phyloP scores from a whole-genome alignment of 2,329 filamentous ascomycete species.

The Ceratocystis destructans region DNA sequence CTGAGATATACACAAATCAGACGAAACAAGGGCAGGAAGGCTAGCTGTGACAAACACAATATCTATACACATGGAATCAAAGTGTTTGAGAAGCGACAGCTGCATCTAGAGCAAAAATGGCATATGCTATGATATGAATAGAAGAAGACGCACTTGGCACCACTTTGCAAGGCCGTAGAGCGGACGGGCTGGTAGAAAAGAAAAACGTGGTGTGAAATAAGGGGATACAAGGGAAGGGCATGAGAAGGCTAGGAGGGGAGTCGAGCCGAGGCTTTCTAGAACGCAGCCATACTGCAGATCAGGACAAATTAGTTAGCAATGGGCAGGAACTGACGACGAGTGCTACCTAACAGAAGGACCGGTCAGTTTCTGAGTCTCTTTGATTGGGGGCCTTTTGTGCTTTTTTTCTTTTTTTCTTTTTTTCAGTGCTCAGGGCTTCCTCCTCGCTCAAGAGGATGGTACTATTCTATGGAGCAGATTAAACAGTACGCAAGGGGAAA shows the following conservation, averaged over 20 bases:
- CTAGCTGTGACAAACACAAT: neutral
- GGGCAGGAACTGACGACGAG: neutral
- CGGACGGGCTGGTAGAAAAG: too few relatives aligned
- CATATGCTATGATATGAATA: neutral
- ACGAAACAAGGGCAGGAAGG: neutral
- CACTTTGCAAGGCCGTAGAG: too few relatives aligned
- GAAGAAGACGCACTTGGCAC: neutral
- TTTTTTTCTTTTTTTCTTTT: too few relatives aligned
- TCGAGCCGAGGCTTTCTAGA: neutral
- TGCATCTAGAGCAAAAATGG: neutral
- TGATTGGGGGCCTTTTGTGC: too few relatives aligned
- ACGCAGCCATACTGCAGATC: neutral
- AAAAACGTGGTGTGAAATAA: too few relatives aligned
- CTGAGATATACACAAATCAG: neutral
- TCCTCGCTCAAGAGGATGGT: too few relatives aligned
- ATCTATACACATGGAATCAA: neutral
- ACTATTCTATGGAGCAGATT: neutral
- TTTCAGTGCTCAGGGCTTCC: too few relatives aligned
- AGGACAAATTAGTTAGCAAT: neutral
- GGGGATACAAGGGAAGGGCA: too few relatives aligned
- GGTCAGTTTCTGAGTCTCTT: neutral
- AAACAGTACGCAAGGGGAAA: slow-evolving; percentile 11
- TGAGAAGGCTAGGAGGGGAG: neutral
- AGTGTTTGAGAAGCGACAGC: neutral
- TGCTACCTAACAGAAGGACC: neutral